A percentile compares a stretch with the other conserved stretches of the same genome.
phyloP scores from a whole-genome alignment of 2,329 filamentous ascomycete species.

The Botrytis paeoniae region DNA sequence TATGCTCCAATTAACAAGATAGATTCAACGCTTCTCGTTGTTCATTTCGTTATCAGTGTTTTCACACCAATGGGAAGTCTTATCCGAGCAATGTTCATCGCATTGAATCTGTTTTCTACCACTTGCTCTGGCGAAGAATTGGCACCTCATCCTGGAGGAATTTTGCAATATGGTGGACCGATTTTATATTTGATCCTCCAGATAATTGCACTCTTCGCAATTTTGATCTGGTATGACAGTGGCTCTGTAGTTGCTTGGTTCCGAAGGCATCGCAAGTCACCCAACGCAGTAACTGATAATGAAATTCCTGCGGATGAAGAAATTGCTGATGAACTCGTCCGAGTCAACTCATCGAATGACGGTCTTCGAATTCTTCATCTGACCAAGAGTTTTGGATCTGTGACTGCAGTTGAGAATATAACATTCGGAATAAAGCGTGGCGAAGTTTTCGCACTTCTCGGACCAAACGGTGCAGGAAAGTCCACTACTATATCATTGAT shows the following conservation, averaged over 20 bases:
- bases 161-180: conserved; percentile 76
- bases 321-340: conserved; percentile 60
- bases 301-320: conserved; percentile 44
- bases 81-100: conserved; percentile 69
- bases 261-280: conserved; percentile 38
- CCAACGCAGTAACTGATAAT: conserved; percentile 15
- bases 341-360: conserved; percentile 53
- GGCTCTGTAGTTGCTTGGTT: conserved; percentile 61
- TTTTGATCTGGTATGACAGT: conserved; percentile 78
- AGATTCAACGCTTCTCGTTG: conserved; percentile 63
- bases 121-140: conserved; percentile 66
- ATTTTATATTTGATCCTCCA: conserved; percentile 81
- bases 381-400: conserved; percentile 73
- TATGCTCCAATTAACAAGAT: conserved; percentile 69
- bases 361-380: conserved; percentile 72
- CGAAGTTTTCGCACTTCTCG: conserved; percentile 84
- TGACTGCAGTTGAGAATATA: conserved; percentile 82
- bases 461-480: conserved; percentile 89
- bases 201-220: conserved; percentile 63
- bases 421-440: conserved; percentile 77
- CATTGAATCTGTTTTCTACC: conserved; percentile 79
- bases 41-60: conserved; percentile 71
- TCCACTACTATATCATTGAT: conserved; percentile 87
- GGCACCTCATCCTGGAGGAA: conserved; percentile 64
- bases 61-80: conserved; percentile 77